Conservation (phyloP, 2,329 filamentous ascomycete genomes). For the Trichophaea hybrida region DNA sequence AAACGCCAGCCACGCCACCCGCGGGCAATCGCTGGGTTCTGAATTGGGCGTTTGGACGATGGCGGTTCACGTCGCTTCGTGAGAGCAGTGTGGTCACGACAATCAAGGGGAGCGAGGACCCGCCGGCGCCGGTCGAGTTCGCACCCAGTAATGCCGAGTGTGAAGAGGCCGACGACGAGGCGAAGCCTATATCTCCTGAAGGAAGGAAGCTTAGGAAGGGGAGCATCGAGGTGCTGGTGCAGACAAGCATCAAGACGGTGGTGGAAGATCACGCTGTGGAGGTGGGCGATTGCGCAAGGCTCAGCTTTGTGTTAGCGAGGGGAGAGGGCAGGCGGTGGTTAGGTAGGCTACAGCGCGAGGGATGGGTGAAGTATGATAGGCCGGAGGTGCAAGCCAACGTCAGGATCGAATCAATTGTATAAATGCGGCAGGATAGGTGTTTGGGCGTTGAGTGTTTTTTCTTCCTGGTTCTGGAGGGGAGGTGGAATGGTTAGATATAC, state of each 20-base stretch:
- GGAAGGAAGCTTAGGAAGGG: neutral
- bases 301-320: neutral
- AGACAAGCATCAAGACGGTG: constrained; percentile 24
- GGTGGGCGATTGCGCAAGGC: constrained; percentile 34
- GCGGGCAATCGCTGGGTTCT: constrained; percentile 55
- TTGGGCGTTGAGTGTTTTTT: neutral
- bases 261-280: constrained; percentile 34
- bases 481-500: neutral
- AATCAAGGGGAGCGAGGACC: constrained; percentile 17
- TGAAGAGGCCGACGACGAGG: constrained; percentile 34
- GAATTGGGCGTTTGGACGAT: constrained; percentile 95
- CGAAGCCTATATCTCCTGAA: neutral
- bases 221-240: constrained; percentile 20
- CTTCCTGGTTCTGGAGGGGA: neutral
- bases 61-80: constrained; percentile 65
- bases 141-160: constrained; percentile 26
- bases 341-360: neutral
- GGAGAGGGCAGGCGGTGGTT: neutral
- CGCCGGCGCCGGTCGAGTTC: constrained; percentile 3
- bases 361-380: neutral
- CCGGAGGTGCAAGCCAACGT: neutral
- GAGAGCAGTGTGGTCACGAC: constrained; percentile 23
- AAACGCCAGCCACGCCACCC: constrained; percentile 11
- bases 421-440: neutral
- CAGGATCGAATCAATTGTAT: neutral